Evolutionary conservation across 2,329 filamentous ascomycete species (phyloP).

Genomic region (Stemphylium beticola): DNA sequence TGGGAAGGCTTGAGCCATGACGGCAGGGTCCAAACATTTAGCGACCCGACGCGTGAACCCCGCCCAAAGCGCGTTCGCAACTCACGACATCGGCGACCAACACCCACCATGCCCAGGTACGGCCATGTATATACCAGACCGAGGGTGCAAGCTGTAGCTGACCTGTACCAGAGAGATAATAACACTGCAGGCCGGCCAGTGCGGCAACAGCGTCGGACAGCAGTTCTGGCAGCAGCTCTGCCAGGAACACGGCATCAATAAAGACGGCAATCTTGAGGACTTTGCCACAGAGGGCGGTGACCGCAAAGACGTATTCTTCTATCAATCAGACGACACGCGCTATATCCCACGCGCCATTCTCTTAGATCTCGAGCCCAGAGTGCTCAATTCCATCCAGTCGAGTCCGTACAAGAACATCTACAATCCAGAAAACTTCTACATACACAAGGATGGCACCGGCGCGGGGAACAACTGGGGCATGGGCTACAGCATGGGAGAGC

Average conservation of each 20-base stretch:
- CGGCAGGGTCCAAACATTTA: constrained; percentile 14
- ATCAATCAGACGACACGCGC: constrained; percentile 96
- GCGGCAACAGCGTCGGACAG: constrained; percentile 97
- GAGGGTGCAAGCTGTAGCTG: constrained; percentile 4
- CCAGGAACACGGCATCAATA: constrained; percentile 96
- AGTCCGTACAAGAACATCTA: constrained; percentile 98
- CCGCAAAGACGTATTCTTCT: constrained; percentile 99
- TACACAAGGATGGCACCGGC: constrained; percentile 90
- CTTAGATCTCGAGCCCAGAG: constrained; percentile 90
- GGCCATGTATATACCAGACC: constrained; percentile 3
- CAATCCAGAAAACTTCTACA: constrained; percentile 98
- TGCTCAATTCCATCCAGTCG: constrained; percentile 90
- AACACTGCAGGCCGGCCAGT: constrained; percentile 98
- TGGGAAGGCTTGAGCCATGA: constrained; percentile 8
- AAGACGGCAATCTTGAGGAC: constrained; percentile 95
- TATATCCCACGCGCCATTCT: constrained; percentile 97
- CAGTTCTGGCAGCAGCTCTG: constrained; percentile 99
- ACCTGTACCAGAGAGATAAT: constrained; percentile 82
- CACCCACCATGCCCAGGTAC: constrained; percentile 48
- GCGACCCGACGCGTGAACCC: constrained; percentile 30
- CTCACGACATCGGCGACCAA: constrained; percentile 28
- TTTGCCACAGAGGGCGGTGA: constrained; percentile 98
- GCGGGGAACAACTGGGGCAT: constrained; percentile 99
- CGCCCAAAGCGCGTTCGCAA: constrained; percentile 44
- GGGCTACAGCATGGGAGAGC: constrained; percentile 90